phyloP scores from a whole-genome alignment of 345 rosid species.

The Syzygium aromaticum region DNA sequence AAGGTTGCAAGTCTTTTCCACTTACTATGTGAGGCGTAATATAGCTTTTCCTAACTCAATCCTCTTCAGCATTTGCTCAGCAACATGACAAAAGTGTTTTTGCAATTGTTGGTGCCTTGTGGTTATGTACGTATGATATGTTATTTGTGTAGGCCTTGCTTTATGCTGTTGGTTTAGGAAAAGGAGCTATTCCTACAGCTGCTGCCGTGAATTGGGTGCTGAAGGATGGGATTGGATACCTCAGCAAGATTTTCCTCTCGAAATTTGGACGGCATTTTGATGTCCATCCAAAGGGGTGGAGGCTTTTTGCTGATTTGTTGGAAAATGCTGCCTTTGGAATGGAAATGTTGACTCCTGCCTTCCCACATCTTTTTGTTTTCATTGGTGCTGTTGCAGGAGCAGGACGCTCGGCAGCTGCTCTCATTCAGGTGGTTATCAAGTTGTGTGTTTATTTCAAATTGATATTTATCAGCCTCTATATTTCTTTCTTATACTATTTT shows the following conservation, averaged over 20 bases:
- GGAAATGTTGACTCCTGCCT: constrained; percentile 91
- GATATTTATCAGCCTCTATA: neutral
- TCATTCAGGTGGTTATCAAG: constrained; percentile 56
- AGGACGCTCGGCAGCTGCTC: constrained; percentile 85
- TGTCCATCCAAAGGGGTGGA: constrained; percentile 96
- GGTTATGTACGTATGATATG: neutral
- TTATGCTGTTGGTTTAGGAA: constrained; percentile 94
- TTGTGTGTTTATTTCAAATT: neutral
- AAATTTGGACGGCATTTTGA: constrained; percentile 94
- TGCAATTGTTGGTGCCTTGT: neutral
- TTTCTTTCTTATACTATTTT: neutral
- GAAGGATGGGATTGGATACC: constrained; percentile 93
- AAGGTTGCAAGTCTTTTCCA: neutral
- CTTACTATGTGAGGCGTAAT: neutral
- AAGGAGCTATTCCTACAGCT: constrained; percentile 93
- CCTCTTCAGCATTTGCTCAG: neutral
- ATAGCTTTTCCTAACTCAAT: neutral
- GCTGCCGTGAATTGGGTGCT: constrained; percentile 98
- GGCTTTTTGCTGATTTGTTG: constrained; percentile 90
- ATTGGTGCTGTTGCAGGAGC: constrained; percentile 96
- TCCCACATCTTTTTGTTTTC: constrained; percentile 68
- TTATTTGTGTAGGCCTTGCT: constrained; percentile 63
- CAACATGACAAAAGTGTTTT: neutral
- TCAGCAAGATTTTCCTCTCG: constrained; percentile 82
- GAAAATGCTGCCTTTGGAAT: constrained; percentile 90